phyloP scores from a whole-genome alignment of 2,329 filamentous ascomycete genomes.

The Xylaria sp. region DNA sequence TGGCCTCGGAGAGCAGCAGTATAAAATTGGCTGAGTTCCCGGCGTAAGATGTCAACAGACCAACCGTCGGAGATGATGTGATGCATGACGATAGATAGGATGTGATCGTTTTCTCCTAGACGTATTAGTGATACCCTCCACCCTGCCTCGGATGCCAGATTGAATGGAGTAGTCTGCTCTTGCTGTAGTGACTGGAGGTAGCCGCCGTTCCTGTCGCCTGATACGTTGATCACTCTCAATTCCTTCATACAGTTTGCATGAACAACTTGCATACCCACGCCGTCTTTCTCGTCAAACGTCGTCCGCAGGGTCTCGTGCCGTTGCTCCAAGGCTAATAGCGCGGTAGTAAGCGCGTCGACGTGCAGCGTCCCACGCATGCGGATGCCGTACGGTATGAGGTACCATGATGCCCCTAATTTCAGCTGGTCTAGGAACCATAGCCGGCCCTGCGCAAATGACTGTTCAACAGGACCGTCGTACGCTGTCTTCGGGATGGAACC shows the following conservation, averaged over 20 bases:
- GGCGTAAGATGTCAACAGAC: conserved; percentile 27
- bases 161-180: conserved; percentile 31
- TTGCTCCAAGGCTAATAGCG: conserved; percentile 25
- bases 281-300: conserved; percentile 27
- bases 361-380: conserved; percentile 22
- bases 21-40: conserved; percentile 28
- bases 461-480: conserved; percentile 25
- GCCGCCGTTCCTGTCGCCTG: conserved; percentile 12
- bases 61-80: conserved; percentile 33
- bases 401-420: conserved; percentile 16
- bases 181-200: conserved; percentile 20
- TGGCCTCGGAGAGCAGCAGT: conserved; percentile 26
- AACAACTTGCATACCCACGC: conserved; percentile 26
- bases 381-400: conserved; percentile 22
- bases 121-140: conserved; percentile 29
- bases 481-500: conserved; percentile 16
- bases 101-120: conserved; percentile 27
- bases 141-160: conserved; percentile 26
- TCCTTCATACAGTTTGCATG: conserved; percentile 14
- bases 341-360: conserved; percentile 20
- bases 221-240: conserved; percentile 17
- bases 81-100: conserved; percentile 32
- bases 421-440: conserved; percentile 33
- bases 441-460: conserved; percentile 28
- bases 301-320: conserved; percentile 29